Percentiles rank a stretch among this genome's conserved stretches.
These are phyloP conservation scores for Oryza punctata DNA, from an alignment of 176 grass and related monocot genomes.

Conservation along the genomic window DNA sequence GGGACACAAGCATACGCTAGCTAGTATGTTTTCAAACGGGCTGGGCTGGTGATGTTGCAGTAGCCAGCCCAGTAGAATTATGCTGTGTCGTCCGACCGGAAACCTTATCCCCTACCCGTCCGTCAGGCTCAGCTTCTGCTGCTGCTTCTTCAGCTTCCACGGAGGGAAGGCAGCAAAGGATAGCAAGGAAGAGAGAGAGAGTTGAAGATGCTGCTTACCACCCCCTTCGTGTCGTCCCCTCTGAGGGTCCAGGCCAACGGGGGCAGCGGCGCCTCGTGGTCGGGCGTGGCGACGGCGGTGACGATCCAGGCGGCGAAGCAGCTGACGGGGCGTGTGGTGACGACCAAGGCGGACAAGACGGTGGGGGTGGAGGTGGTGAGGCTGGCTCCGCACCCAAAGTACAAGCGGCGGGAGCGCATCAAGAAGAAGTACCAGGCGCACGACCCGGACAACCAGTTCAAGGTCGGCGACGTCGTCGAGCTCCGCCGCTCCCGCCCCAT, in stretches of 20 bases:
- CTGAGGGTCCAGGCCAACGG: conserved; percentile 1
- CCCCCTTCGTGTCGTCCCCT: conserved; percentile 33
- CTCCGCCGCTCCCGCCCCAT: conserved; percentile 84
- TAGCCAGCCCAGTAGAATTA: no score
- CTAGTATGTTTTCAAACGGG: no score
- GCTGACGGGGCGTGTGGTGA: conserved; percentile 75
- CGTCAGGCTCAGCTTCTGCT: not conserved
- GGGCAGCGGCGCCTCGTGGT: not conserved
- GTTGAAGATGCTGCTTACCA: conserved; percentile 45
- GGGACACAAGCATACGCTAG: no score
- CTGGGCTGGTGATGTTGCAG: not conserved
- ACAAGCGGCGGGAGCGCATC: conserved; percentile 68
- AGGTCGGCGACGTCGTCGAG: conserved; percentile 86
- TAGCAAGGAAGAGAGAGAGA: not conserved
- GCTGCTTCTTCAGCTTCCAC: not conserved
- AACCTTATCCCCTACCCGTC: not conserved
- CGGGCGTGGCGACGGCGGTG: not conserved
- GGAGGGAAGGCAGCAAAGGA: not conserved
- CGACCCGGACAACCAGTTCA: conserved; percentile 89
- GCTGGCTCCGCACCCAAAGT: conserved; percentile 69
- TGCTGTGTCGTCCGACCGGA: not conserved
- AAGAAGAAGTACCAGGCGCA: conserved; percentile 98
- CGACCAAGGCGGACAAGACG: conserved; percentile 86
- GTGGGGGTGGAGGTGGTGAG: conserved; percentile 78
- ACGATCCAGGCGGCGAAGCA: conserved; percentile 62